Evolutionary conservation across 148 eudicot species (phyloP), one percentile per base, ranked within the genome.

Genomic region (Rhododendron ovatum): DNA sequence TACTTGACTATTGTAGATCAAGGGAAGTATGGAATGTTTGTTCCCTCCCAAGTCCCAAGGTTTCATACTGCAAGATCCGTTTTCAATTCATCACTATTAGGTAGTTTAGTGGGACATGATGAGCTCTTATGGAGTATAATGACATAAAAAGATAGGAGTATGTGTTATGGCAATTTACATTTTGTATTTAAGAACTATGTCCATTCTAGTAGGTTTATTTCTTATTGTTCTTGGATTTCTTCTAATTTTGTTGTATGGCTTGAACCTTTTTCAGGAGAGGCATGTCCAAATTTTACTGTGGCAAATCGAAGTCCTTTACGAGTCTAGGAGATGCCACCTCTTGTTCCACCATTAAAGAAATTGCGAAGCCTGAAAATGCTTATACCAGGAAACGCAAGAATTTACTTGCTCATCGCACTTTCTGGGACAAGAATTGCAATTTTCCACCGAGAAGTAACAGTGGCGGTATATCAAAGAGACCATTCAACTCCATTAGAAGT

Each of bases 221-320:
- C 20, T 14, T 71, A 11, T 30, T 71, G 76, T 71, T 33, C 20
- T 71, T 71, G 14, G 76, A 71, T 33, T 30, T 71, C 7, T 71
- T 13, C 76, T 71, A 71, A 71, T 71, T 71, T 71, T 71, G 17
- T 71, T 35, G 13, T 4, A 1, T 50, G 57, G 35, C 59, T 35
- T 78, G 61, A 51, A 57, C 75, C 26, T 22, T 22, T 84, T 88
- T 80, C 91, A 96, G 98, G 84, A 92, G 90, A 85, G 96, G 99
- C 77, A 91, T 96, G 45, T 96, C 99, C 20, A 92, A 86, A 8
- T 95, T 93, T 91, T 96, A 95, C 86, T 85, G 86, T 50, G 99
- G 98, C 10, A 96, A 94, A 91, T 95, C 99, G 1, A 95, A 92
- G 90, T 95, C 99, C 0, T 96, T 90, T 55, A 86, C 98, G 0